Evolutionary conservation across 345 rosid species (phyloP).

Genomic region (Linum usitatissimum): DNA sequence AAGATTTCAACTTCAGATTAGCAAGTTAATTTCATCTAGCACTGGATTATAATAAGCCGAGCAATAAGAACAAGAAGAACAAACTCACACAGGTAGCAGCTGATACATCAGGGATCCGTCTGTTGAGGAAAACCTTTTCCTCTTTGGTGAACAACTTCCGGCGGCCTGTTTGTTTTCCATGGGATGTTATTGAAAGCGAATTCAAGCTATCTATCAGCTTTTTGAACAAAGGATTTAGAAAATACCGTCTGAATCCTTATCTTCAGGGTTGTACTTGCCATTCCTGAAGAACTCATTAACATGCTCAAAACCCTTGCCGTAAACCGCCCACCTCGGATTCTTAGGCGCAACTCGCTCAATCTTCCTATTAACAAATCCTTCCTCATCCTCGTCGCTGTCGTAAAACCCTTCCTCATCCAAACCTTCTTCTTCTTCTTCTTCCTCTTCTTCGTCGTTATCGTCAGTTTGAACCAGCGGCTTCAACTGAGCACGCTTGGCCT

Average conservation of each 20-base stretch:
- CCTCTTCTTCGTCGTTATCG: slow-evolving; percentile 20
- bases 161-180: slow-evolving; percentile 29
- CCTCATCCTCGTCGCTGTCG: slow-evolving; percentile 7
- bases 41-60: not conserved
- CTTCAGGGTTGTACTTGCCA: slow-evolving; percentile 43
- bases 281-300: slow-evolving; percentile 55
- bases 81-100: slow-evolving; percentile 72
- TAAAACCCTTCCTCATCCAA: not conserved
- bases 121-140: slow-evolving; percentile 69
- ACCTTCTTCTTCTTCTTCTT: slow-evolving; percentile 11
- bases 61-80: not conserved
- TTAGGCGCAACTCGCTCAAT: slow-evolving; percentile 51
- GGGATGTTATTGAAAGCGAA: not conserved
- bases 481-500: slow-evolving; percentile 53
- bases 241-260: slow-evolving; percentile 48
- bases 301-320: slow-evolving; percentile 79
- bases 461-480: slow-evolving; percentile 42
- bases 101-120: slow-evolving; percentile 53
- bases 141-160: slow-evolving; percentile 66
- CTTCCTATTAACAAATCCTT: slow-evolving; percentile 4
- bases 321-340: slow-evolving; percentile 92
- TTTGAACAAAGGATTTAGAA: not conserved
- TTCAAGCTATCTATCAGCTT: not conserved
- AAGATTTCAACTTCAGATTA: not conserved
- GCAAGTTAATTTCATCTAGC: not conserved